Conservation (phyloP, 2,329 filamentous ascomycete species). For the Torrubiellomyces zombiae region DNA sequence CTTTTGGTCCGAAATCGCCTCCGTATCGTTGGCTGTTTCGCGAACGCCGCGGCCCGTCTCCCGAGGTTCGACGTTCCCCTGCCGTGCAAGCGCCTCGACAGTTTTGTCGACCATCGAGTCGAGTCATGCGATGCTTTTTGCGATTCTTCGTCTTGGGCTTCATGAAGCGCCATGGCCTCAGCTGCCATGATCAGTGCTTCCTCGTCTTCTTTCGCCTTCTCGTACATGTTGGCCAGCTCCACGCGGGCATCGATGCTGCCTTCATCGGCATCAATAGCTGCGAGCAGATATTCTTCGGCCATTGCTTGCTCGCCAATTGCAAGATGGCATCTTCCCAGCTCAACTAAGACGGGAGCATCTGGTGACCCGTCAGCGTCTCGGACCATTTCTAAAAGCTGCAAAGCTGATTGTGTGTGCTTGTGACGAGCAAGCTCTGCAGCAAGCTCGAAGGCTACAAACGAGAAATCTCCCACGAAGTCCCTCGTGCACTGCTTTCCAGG, state of each 20-base stretch:
- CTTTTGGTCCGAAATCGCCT: conserved; percentile 28
- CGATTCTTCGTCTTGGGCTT: conserved; percentile 18
- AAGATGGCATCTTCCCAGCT: conserved; percentile 53
- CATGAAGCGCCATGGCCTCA: conserved; percentile 52
- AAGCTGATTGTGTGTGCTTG: conserved; percentile 20
- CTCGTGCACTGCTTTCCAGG: conserved; percentile 33
- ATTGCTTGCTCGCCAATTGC: conserved; percentile 44
- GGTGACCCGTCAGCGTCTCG: conserved; percentile 28
- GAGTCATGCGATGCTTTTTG: not conserved
- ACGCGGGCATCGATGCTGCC: conserved; percentile 61
- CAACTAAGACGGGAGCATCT: conserved; percentile 35
- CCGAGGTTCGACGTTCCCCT: too few relatives aligned
- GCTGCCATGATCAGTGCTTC: conserved; percentile 63
- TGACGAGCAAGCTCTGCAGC: conserved; percentile 25
- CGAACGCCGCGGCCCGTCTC: too few relatives aligned
- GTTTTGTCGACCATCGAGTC: not conserved
- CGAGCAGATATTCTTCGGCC: conserved; percentile 63
- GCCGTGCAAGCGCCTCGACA: not conserved
- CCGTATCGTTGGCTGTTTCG: conserved; percentile 10
- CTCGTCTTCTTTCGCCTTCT: conserved; percentile 53
- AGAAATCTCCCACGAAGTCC: conserved; percentile 45
- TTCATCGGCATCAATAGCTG: conserved; percentile 54
- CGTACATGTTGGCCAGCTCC: conserved; percentile 71
- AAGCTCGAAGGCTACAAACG: conserved; percentile 62
- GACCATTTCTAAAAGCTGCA: conserved; percentile 40